phyloP scores from a whole-genome alignment of 73 alveolate species.

The Paramecium octaurelia region DNA sequence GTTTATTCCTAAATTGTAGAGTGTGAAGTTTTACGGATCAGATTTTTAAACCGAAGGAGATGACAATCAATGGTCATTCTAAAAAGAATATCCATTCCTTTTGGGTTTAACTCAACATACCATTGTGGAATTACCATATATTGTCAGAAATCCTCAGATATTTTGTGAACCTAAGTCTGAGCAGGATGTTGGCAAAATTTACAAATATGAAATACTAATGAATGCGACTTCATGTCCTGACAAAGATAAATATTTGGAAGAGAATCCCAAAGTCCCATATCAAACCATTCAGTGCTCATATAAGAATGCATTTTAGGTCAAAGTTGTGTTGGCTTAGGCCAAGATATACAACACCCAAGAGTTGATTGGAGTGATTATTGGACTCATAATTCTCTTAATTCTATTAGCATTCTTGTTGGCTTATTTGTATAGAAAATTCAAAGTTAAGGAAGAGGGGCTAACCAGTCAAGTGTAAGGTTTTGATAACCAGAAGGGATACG shows the following conservation, averaged over 20 bases:
- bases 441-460: neutral
- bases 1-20: neutral
- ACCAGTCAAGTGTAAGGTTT: neutral
- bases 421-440: neutral
- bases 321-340: neutral
- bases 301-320: neutral
- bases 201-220: neutral
- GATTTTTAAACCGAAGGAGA: neutral
- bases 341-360: neutral
- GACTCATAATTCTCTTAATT: neutral
- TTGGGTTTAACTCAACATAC: slow-evolving; percentile 13
- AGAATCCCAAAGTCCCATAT: neutral
- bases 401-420: slow-evolving; percentile 30
- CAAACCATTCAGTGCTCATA: neutral
- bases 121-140: neutral
- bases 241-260: neutral
- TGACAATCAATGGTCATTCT: neutral
- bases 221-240: neutral
- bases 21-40: neutral
- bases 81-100: neutral
- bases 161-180: neutral
- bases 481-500: neutral
- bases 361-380: neutral
- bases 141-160: neutral
- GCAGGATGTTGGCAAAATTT: neutral